phyloP scores from a whole-genome alignment of 257 asterid genomes.

The Fraxinus excelsior region DNA sequence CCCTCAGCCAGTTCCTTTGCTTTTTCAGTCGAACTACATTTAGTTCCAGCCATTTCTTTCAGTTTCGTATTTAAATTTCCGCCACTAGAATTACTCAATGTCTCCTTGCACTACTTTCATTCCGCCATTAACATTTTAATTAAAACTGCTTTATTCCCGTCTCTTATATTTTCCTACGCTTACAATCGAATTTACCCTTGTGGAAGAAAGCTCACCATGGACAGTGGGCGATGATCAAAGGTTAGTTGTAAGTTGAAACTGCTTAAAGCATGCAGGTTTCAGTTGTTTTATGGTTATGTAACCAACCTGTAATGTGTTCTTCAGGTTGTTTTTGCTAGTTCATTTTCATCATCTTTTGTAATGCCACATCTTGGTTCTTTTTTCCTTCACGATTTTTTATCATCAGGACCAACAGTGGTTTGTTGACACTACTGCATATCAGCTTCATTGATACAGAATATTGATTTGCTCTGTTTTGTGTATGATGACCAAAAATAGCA shows the following conservation, averaged over 20 bases:
- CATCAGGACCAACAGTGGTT: constrained; percentile 14
- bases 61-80: constrained; percentile 27
- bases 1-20: constrained; percentile 41
- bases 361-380: constrained; percentile 15
- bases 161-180: constrained; percentile 34
- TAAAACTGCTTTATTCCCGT: constrained; percentile 21
- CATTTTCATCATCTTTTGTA: constrained; percentile 11
- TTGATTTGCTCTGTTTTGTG: constrained; percentile 1
- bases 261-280: constrained; percentile 40
- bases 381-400: neutral
- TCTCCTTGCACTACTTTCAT: constrained; percentile 34
- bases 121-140: constrained; percentile 31
- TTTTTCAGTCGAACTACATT: constrained; percentile 44
- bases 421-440: neutral
- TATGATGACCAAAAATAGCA: constrained; percentile 10
- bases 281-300: constrained; percentile 31
- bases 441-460: constrained; percentile 1
- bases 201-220: constrained; percentile 38
- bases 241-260: constrained; percentile 32
- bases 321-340: constrained; percentile 20
- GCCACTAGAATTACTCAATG: constrained; percentile 31
- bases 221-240: constrained; percentile 35
- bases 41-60: constrained; percentile 37
- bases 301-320: constrained; percentile 24
- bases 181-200: constrained; percentile 30